These are phyloP conservation scores for Amanita molliuscula DNA, from an alignment of 768 basidiomycete species.

Conservation along the genomic window DNA sequence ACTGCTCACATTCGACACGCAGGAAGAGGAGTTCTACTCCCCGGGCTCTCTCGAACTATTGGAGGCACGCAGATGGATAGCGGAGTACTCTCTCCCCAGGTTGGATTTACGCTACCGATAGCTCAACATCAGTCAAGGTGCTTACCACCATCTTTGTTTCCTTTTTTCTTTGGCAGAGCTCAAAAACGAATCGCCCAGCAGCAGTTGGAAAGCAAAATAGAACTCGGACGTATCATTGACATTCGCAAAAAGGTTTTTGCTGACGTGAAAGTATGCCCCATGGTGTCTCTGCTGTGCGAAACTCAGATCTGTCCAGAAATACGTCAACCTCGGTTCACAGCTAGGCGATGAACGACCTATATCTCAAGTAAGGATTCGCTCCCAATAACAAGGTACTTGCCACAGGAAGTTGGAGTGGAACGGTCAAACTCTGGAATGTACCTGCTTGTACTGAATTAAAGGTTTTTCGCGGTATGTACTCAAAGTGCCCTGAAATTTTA, in stretches of 20 bases:
- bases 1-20: constrained; percentile 5
- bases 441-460: constrained; percentile 78
- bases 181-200: constrained; percentile 90
- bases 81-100: constrained; percentile 94
- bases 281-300: neutral
- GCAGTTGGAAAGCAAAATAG: constrained; percentile 79
- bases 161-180: constrained; percentile 63
- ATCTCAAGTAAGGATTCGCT: constrained; percentile 87
- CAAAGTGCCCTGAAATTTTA: neutral
- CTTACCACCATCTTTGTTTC: constrained; percentile 49
- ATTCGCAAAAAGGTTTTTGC: constrained; percentile 84
- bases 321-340: constrained; percentile 90
- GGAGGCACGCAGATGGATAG: constrained; percentile 75
- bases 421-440: constrained; percentile 91
- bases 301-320: constrained; percentile 41
- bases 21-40: constrained; percentile 96
- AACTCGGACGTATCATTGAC: constrained; percentile 84
- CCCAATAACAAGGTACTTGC: constrained; percentile 84
- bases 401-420: constrained; percentile 95
- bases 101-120: constrained; percentile 57
- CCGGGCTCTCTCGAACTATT: constrained; percentile 83
- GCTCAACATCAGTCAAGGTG: constrained; percentile 53
- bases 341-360: constrained; percentile 96
- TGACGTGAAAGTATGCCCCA: constrained; percentile 69
- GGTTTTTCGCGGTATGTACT: constrained; percentile 57